Conservation (phyloP, 2,329 filamentous ascomycete species). For the Purpureocillium lavendulum region DNA sequence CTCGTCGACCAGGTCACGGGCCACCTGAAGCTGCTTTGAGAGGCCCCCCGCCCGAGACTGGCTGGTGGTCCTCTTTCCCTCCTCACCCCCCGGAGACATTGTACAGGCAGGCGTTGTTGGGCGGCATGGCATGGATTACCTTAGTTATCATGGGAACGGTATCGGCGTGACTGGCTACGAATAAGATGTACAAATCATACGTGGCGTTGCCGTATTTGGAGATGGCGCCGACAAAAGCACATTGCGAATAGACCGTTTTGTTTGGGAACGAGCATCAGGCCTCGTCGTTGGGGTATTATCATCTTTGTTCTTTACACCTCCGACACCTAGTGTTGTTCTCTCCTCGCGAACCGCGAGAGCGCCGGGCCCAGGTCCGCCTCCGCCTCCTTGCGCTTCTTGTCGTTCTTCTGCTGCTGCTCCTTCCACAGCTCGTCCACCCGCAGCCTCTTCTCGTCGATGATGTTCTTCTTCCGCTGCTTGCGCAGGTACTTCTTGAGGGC, state of each 20-base stretch:
- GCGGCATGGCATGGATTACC: no score
- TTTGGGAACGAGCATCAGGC: background rate
- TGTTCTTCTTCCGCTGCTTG: constrained; percentile 87
- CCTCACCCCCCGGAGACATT: no score
- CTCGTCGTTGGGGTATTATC: constrained; percentile 10
- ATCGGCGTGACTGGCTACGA: no score
- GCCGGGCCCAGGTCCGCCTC: constrained; percentile 76
- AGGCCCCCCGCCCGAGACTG: no score
- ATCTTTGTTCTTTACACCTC: constrained; percentile 2
- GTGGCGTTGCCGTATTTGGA: no score
- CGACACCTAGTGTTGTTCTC: constrained; percentile 34
- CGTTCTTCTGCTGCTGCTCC: constrained; percentile 58
- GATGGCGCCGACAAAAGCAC: no score
- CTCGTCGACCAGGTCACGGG: constrained; percentile 82
- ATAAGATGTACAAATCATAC: no score
- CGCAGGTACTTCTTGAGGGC: constrained; percentile 79
- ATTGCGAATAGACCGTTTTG: no score
- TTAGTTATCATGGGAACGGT: no score
- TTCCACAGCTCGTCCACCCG: constrained; percentile 77
- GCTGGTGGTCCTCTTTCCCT: no score
- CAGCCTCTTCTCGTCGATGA: constrained; percentile 91
- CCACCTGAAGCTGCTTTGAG: constrained; percentile 69
- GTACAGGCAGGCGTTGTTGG: no score
- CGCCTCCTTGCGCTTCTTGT: constrained; percentile 53
- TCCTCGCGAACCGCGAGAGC: constrained; percentile 75